These are phyloP conservation scores for Raffaelea deltoideospora DNA, from an alignment of 2,329 filamentous ascomycete genomes.

Conservation along the genomic window DNA sequence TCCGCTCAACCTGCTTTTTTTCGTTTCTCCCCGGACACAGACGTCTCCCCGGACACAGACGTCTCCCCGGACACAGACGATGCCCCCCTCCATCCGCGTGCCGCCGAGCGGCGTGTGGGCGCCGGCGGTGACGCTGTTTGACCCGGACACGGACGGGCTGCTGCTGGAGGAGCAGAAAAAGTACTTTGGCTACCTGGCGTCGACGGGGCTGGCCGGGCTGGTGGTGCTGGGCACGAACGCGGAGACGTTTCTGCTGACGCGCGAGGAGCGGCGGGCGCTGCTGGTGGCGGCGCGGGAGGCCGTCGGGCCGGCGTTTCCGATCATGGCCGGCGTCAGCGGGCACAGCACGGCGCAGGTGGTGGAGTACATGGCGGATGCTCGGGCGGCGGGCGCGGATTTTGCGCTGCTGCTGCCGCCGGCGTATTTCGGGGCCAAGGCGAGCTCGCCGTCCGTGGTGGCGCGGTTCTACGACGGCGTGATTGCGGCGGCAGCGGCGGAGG, in stretches of 20 bases:
- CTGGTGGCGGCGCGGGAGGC: conserved; percentile 37
- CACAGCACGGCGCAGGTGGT: conserved; percentile 51
- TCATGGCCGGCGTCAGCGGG: conserved; percentile 49
- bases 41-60: too few relatives aligned
- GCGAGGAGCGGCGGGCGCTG: conserved; percentile 23
- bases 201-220: conserved; percentile 15
- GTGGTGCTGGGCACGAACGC: conserved; percentile 19
- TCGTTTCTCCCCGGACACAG: too few relatives aligned
- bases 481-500: too few relatives aligned
- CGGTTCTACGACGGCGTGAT: conserved; percentile 44
- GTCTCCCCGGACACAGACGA: too few relatives aligned
- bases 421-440: conserved; percentile 47
- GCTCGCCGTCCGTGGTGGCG: conserved; percentile 38
- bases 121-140: conserved; percentile 19
- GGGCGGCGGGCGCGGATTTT: conserved; percentile 45
- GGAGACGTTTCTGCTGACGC: conserved; percentile 18
- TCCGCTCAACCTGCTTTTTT: too few relatives aligned
- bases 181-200: conserved; percentile 16
- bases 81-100: too few relatives aligned
- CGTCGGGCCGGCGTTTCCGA: conserved; percentile 36
- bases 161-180: conserved; percentile 14
- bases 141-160: conserved; percentile 15
- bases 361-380: conserved; percentile 42
- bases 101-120: conserved; percentile 18
- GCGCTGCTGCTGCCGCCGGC: conserved; percentile 45